A percentile compares a stretch with the other conserved stretches of the same genome.
Conservation (phyloP, 1,284 basidiomycete species). For the Peniophora sp. region DNA sequence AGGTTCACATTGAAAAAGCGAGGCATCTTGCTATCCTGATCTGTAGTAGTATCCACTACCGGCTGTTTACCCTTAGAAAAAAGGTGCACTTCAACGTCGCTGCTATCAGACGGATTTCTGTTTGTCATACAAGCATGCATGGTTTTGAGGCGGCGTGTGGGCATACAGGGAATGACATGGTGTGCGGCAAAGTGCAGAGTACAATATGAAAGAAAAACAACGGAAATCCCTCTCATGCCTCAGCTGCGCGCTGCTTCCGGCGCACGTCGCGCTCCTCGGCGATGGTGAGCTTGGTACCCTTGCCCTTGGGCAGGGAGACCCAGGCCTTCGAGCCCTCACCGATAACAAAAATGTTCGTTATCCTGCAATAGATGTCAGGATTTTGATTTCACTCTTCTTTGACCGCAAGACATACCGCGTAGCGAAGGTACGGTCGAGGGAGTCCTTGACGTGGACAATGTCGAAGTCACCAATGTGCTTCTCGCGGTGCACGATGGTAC, state of each 20-base stretch:
- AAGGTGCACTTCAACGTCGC: too few species aligned
- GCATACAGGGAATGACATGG: constrained; percentile 49
- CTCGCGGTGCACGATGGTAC: constrained; percentile 93
- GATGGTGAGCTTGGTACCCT: constrained; percentile 92
- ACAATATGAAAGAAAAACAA: constrained; percentile 20
- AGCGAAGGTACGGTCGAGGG: constrained; percentile 91
- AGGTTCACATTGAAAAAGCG: too few species aligned
- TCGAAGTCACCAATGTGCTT: constrained; percentile 98
- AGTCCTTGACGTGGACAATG: constrained; percentile 96
- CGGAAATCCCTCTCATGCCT: constrained; percentile 19
- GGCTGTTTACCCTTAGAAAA: too few species aligned
- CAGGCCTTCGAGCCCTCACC: constrained; percentile 94
- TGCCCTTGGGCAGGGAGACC: constrained; percentile 97
- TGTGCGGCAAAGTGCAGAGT: constrained; percentile 13
- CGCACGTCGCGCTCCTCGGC: constrained; percentile 79
- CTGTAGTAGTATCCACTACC: too few species aligned
- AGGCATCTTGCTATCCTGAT: too few species aligned
- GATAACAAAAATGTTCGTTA: constrained; percentile 97
- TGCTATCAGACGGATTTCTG: too few species aligned
- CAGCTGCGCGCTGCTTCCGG: constrained; percentile 64
- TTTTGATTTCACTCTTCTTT: too few species aligned
- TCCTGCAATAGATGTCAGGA: constrained; percentile 36
- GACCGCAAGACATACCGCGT: constrained; percentile 63
- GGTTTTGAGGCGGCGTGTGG: constrained; percentile 19
- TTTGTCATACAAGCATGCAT: constrained; percentile 12